Conservation (phyloP, 768 basidiomycete genomes). For the Suillus americanus region DNA sequence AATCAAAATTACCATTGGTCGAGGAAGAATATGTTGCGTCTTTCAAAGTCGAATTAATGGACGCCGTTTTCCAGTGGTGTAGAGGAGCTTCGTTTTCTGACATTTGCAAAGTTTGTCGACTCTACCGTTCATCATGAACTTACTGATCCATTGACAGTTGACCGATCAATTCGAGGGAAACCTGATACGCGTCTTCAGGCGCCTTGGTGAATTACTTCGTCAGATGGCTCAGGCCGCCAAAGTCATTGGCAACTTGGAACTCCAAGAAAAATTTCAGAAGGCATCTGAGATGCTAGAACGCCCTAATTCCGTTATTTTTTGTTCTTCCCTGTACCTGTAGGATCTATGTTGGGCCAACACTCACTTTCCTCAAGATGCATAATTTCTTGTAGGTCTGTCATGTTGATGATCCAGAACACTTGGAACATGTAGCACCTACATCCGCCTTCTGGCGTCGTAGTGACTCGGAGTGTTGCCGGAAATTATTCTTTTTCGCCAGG, state of each 20-base stretch:
- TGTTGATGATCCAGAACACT: neutral
- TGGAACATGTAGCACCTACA: neutral
- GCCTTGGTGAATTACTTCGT: constrained; percentile 89
- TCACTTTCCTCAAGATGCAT: neutral
- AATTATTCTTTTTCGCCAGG: neutral
- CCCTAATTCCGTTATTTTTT: constrained; percentile 92
- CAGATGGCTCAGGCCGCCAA: constrained; percentile 97
- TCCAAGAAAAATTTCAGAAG: constrained; percentile 92
- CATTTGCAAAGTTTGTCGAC: constrained; percentile 79
- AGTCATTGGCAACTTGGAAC: constrained; percentile 93
- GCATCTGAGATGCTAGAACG: constrained; percentile 90
- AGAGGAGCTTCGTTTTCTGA: constrained; percentile 96
- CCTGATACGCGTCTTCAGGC: constrained; percentile 93
- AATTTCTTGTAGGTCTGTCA: neutral
- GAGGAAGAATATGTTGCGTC: constrained; percentile 95
- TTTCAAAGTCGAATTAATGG: constrained; percentile 99
- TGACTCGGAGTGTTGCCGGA: neutral
- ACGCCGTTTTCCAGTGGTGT: constrained; percentile 96
- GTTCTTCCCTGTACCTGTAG: constrained; percentile 80
- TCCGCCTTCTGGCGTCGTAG: neutral
- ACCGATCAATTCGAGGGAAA: constrained; percentile 97
- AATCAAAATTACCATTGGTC: constrained; percentile 84
- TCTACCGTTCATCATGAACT: neutral
- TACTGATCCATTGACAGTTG: constrained; percentile 48
- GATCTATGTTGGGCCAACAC: neutral